Conservation (phyloP, 179 eudicot species). For the Camellia oleifera region DNA sequence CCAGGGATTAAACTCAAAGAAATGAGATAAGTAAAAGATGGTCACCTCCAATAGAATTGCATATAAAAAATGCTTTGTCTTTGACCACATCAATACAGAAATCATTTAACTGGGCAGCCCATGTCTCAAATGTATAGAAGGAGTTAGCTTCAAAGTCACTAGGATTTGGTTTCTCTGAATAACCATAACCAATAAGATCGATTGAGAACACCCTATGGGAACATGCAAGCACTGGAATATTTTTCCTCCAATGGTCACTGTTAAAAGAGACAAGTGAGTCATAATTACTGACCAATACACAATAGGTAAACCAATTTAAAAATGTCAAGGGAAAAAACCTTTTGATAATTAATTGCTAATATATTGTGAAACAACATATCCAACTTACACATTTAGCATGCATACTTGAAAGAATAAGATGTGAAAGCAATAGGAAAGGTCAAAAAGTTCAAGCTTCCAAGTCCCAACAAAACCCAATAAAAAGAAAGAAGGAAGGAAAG, state of each 20-base stretch:
- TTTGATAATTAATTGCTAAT: neutral
- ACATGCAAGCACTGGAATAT: slow-evolving; percentile 69
- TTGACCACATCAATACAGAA: slow-evolving; percentile 72
- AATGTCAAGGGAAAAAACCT: neutral
- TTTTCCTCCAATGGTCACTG: slow-evolving; percentile 99
- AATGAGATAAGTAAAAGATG: neutral
- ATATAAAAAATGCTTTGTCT: slow-evolving; percentile 82
- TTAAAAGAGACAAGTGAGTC: slow-evolving; percentile 14
- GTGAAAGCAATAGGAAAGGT: neutral
- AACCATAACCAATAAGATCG: slow-evolving; percentile 97
- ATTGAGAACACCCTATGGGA: slow-evolving; percentile 83
- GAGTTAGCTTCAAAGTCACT: slow-evolving; percentile 49
- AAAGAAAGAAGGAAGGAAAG: too few relatives aligned
- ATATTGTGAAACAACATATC: neutral
- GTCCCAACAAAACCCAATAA: neutral
- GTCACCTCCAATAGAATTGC: slow-evolving; percentile 98
- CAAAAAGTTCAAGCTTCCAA: neutral
- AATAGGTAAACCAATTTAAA: neutral
- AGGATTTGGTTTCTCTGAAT: slow-evolving; percentile 97
- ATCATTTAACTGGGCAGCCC: slow-evolving; percentile 90
- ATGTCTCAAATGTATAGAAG: slow-evolving; percentile 90
- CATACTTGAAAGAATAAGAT: neutral
- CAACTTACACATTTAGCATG: neutral
- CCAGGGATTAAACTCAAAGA: neutral
- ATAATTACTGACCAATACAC: neutral